Evolutionary conservation across 805 yeast genomes (phyloP), one percentile per base, ranked within the genome.

Genomic region (Wickerhamiella lipophila): DNA sequence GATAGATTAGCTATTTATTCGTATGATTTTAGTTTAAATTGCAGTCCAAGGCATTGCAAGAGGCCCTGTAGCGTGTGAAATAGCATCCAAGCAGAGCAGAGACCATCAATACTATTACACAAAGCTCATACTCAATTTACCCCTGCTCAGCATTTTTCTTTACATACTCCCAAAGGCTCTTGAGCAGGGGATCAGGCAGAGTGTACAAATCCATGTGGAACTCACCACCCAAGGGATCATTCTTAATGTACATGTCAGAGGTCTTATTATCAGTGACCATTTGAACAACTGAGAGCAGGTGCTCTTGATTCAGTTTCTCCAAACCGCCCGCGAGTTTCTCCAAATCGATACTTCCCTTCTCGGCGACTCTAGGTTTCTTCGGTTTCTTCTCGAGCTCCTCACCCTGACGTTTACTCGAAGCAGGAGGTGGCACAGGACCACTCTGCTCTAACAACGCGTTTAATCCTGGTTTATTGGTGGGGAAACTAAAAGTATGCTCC

Each of bases 241-340:
- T 89, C 63, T 88, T 88, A 58, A 89, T 82, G 66, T 83, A 87
- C 95, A 89, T 89, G 44, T 89, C 97, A 41, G 85, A 78, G 4
- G 97, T 86, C 62, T 85, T 77, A 68, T 92, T 92, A 64, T 89
- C 97, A 40, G 95, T 87, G 36, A 89, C 92, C 96, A 89, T 88
- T 67, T 89, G 97, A 49, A 89, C 97, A 44, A 92, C 92, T 29
- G 87, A 94, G 46, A 92, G 77, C 56, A 89, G 72, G 65, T 92
- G 96, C 62, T 92, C 97, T 66, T 89, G 97, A 51, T 73, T 79
- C 55, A 89, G 72, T 65, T 84, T 84, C 47, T 94, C 85, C 58
- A 89, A 74, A 2, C 92, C 89, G 53, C 81, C 85, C 5, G 97
- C 96, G 60, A 89, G 74, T 61, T 80, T 81, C 62, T 89, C 98